Conservation (phyloP, 495 filamentous ascomycete species). For the Penicillium canariense region DNA sequence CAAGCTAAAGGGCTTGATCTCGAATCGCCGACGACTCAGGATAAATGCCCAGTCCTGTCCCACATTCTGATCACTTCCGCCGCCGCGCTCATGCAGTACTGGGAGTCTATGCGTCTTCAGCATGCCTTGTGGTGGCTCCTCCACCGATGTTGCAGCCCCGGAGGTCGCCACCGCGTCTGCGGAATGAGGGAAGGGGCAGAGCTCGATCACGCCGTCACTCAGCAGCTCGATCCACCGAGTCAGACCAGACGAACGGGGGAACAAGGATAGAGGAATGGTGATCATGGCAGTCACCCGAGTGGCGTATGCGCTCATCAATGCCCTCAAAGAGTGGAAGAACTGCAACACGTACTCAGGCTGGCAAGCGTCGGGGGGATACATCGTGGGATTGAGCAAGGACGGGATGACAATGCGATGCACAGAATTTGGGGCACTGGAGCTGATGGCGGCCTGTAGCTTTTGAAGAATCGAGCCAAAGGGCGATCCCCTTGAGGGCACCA, state of each 20-base stretch:
- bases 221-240: conserved; percentile 87
- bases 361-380: conserved; percentile 68
- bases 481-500: conserved; percentile 50
- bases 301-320: conserved; percentile 66
- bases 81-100: conserved; percentile 82
- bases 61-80: conserved; percentile 64
- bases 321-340: conserved; percentile 78
- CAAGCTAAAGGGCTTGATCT: conserved; percentile 84
- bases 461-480: conserved; percentile 65
- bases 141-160: conserved; percentile 50
- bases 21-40: conserved; percentile 76
- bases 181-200: conserved; percentile 77
- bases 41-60: conserved; percentile 89
- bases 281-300: conserved; percentile 68
- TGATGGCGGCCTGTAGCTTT: conserved; percentile 56
- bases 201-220: conserved; percentile 81
- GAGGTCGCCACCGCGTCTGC: conserved; percentile 55
- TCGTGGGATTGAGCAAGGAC: conserved; percentile 73
- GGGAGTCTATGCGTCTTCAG: conserved; percentile 79
- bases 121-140: conserved; percentile 83
- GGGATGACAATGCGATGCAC: conserved; percentile 86
- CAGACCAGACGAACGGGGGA: conserved; percentile 73
- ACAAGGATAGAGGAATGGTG: conserved; percentile 76
- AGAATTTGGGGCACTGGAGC: conserved; percentile 51
- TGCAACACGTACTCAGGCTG: conserved; percentile 71